phyloP scores from a whole-genome alignment of 1,139 yeast genomes.

The Schizosaccharomyces versatilis region DNA sequence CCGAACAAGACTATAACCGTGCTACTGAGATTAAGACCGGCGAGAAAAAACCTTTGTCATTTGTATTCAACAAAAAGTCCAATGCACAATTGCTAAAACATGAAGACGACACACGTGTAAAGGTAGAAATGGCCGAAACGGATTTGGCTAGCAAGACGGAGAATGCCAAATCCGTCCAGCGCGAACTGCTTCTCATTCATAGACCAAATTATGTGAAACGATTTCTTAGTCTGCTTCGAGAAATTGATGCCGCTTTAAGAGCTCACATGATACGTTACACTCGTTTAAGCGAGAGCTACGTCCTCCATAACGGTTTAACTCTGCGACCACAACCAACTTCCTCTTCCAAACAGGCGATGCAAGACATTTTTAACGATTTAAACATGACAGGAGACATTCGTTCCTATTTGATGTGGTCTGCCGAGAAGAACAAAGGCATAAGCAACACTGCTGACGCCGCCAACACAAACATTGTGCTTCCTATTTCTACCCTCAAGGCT shows the following conservation, averaged over 20 bases:
- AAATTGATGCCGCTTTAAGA: conserved; percentile 70
- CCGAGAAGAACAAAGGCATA: conserved; percentile 60
- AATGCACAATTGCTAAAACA: not conserved
- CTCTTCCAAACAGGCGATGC: conserved; percentile 3
- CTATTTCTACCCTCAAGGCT: too few relatives aligned
- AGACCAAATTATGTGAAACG: conserved; percentile 61
- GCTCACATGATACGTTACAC: conserved; percentile 77
- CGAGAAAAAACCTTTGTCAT: not conserved
- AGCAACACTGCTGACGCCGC: not conserved
- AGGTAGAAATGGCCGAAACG: conserved; percentile 44
- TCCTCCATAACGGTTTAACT: conserved; percentile 67
- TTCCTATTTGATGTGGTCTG: conserved; percentile 32
- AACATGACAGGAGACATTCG: conserved; percentile 69
- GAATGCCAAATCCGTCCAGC: conserved; percentile 49
- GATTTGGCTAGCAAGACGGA: conserved; percentile 66
- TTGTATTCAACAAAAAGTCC: not conserved
- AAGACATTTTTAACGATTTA: conserved; percentile 18
- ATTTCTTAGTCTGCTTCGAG: conserved; percentile 55
- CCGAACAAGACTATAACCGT: not conserved
- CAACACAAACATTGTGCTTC: not conserved
- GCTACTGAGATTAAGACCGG: not conserved
- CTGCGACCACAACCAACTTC: conserved; percentile 40
- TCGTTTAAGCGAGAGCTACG: conserved; percentile 61
- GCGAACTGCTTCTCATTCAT: conserved; percentile 44
- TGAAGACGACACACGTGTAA: not conserved